These are phyloP conservation scores for Rhizoclosmatium sp. DNA, from an alignment of 192 early-diverging fungal species.

Conservation along the genomic window DNA sequence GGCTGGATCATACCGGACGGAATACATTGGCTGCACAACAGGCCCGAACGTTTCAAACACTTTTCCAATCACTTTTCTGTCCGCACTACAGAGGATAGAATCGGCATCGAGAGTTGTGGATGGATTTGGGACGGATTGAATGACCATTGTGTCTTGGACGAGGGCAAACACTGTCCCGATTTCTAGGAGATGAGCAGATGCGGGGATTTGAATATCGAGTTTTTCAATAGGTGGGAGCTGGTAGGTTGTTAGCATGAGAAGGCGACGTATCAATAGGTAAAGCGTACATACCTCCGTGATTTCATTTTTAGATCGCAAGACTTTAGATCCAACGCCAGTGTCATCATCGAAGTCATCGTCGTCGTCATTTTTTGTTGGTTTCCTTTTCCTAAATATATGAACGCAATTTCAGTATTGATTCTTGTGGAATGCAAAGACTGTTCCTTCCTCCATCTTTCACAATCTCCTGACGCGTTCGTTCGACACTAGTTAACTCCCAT, in stretches of 20 bases:
- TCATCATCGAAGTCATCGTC: not conserved
- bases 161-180: constrained; percentile 75
- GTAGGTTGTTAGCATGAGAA: not conserved
- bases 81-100: constrained; percentile 69
- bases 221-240: constrained; percentile 50
- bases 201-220: constrained; percentile 58
- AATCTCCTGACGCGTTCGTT: not conserved
- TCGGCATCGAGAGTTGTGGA: constrained; percentile 77
- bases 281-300: not conserved
- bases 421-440: not conserved
- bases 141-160: constrained; percentile 77
- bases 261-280: no score
- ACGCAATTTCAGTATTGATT: not conserved
- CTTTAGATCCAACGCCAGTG: not conserved
- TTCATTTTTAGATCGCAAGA: not conserved
- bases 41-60: constrained; percentile 93
- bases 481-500: not conserved
- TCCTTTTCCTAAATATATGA: not conserved
- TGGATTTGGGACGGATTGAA: constrained; percentile 60
- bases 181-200: constrained; percentile 52
- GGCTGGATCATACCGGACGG: constrained; percentile 74
- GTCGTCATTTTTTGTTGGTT: constrained; percentile 10
- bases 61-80: constrained; percentile 53
- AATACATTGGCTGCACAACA: constrained; percentile 81
- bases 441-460: not conserved